Conservation (phyloP, 2,329 filamentous ascomycete genomes). For the Neofusicoccum umdonicola region DNA sequence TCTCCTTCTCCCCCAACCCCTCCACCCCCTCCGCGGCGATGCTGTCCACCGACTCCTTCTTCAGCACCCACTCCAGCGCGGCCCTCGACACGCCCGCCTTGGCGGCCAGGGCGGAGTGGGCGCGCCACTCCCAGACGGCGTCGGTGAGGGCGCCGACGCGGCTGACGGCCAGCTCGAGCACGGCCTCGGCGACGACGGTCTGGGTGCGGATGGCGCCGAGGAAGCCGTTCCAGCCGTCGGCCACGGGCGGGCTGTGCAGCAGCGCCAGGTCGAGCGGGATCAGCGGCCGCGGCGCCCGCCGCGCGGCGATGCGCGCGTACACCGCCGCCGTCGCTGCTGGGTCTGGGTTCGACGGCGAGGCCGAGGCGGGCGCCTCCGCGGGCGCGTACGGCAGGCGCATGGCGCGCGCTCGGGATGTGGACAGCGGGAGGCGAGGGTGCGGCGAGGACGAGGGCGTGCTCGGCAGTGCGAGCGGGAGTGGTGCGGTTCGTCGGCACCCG, state of each 20-base stretch:
- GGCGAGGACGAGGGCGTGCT: background rate
- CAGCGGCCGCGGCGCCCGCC: conserved; percentile 50
- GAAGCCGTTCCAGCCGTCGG: conserved; percentile 59
- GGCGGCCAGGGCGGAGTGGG: conserved; percentile 62
- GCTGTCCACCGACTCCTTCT: conserved; percentile 37
- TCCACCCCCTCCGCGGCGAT: background rate
- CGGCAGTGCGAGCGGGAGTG: background rate
- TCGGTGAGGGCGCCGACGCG: conserved; percentile 76
- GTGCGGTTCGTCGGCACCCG: too few relatives aligned
- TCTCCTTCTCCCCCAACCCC: conserved; percentile 21
- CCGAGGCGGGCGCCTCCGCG: conserved; percentile 45
- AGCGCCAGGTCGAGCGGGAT: conserved; percentile 56
- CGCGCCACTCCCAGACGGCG: conserved; percentile 82
- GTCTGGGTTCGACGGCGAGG: conserved; percentile 26
- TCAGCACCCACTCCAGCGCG: conserved; percentile 54
- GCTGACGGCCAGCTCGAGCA: conserved; percentile 79
- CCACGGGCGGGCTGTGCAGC: conserved; percentile 55
- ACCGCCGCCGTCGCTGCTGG: conserved; percentile 46
- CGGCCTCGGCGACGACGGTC: conserved; percentile 48
- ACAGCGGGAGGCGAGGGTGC: conserved; percentile 8
- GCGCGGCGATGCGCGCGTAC: conserved; percentile 52
- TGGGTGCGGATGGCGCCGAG: conserved; percentile 55
- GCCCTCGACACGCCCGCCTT: conserved; percentile 64
- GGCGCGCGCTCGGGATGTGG: conserved; percentile 19
- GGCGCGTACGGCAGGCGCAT: conserved; percentile 58